These are phyloP conservation scores for Ganoderma resinaceum DNA, from an alignment of 1,284 basidiomycete species.

Conservation along the genomic window DNA sequence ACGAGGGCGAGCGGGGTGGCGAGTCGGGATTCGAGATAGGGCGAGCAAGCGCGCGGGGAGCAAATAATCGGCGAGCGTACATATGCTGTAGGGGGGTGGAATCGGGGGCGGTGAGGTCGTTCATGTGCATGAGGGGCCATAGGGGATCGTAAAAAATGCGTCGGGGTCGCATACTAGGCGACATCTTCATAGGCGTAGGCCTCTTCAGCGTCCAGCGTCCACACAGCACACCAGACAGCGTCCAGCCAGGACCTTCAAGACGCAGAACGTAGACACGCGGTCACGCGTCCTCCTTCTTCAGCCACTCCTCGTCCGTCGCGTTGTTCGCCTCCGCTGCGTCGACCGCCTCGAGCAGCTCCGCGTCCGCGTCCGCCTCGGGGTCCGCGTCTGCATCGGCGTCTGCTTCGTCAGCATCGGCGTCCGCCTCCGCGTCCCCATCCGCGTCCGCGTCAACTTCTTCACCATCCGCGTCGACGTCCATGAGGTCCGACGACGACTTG, in stretches of 20 bases:
- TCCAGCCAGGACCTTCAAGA: neutral
- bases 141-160: neutral
- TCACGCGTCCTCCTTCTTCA: conserved; percentile 40
- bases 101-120: neutral
- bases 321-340: conserved; percentile 45
- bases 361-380: conserved; percentile 39
- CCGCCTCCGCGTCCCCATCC: conserved; percentile 37
- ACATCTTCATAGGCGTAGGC: neutral
- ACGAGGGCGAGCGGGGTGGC: neutral
- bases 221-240: neutral
- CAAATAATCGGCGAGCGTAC: neutral
- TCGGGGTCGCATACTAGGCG: neutral
- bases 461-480: conserved; percentile 31
- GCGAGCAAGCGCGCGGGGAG: neutral
- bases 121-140: neutral
- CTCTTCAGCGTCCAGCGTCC: neutral
- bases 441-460: conserved; percentile 39
- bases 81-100: neutral
- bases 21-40: neutral
- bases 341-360: conserved; percentile 45
- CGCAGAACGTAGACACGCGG: neutral
- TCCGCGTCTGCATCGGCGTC: conserved; percentile 38
- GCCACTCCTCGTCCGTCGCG: conserved; percentile 37
- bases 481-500: conserved; percentile 26
- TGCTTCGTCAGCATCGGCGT: conserved; percentile 27